These are phyloP conservation scores for Davidsoniella eucalypti DNA, from an alignment of 2,329 filamentous ascomycete genomes.

Conservation along the genomic window DNA sequence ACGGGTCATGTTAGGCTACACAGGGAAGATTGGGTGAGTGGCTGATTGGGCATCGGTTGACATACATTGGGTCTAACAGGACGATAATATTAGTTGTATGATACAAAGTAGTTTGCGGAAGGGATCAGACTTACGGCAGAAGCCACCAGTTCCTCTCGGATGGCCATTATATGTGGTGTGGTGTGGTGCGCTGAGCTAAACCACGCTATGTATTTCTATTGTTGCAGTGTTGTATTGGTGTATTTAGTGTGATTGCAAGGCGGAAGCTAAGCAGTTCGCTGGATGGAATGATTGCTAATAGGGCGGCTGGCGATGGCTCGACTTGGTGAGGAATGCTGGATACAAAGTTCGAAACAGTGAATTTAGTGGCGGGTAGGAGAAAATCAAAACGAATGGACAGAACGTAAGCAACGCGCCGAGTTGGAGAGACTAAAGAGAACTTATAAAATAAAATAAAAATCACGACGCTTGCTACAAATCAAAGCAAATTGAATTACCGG, in stretches of 20 bases:
- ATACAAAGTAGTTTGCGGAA: slow-evolving; percentile 2
- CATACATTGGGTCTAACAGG: slow-evolving; percentile 28
- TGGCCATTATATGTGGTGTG: slow-evolving; percentile 41
- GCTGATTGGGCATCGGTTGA: slow-evolving; percentile 11
- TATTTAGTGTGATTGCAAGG: not conserved
- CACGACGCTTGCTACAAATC: not conserved
- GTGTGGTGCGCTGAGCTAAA: not conserved
- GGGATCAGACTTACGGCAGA: slow-evolving; percentile 46
- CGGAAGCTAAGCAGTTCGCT: not conserved
- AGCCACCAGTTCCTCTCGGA: slow-evolving; percentile 82
- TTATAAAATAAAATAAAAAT: not conserved
- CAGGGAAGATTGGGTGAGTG: not conserved
- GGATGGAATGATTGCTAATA: not conserved
- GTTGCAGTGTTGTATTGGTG: not conserved
- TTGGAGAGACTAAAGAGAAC: not conserved
- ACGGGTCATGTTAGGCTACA: slow-evolving; percentile 14
- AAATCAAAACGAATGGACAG: slow-evolving; percentile 2
- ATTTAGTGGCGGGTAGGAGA: not conserved
- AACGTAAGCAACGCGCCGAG: slow-evolving; percentile 5
- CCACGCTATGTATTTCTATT: not conserved
- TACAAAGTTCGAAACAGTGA: too few species aligned
- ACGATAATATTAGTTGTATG: not conserved
- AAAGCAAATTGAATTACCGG: not conserved
- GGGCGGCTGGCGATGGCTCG: too few species aligned
- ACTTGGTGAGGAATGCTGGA: too few species aligned